phyloP scores from a whole-genome alignment of 495 filamentous ascomycete species.

The Penicillium bialowiezense region DNA sequence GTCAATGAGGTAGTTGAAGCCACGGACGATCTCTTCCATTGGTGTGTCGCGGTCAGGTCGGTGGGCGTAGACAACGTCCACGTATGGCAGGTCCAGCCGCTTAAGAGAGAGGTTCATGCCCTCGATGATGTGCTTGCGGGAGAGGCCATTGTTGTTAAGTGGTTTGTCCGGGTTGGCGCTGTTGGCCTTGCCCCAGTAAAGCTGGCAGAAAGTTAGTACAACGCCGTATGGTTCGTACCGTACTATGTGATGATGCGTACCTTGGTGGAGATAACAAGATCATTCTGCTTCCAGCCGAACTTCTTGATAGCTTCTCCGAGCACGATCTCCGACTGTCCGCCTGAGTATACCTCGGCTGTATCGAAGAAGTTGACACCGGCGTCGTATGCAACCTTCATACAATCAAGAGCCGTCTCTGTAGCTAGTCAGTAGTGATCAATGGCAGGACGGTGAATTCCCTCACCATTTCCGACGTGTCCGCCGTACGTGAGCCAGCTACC shows the following conservation, averaged over 20 bases:
- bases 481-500: slow-evolving; percentile 79
- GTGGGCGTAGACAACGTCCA: slow-evolving; percentile 84
- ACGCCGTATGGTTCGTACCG: not conserved
- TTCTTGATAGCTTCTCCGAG: slow-evolving; percentile 69
- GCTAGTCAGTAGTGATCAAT: not conserved
- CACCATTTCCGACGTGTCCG: slow-evolving; percentile 66
- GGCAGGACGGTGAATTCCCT: not conserved
- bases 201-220: slow-evolving; percentile 29
- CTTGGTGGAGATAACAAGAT: slow-evolving; percentile 86
- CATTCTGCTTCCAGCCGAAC: slow-evolving; percentile 67
- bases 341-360: slow-evolving; percentile 46
- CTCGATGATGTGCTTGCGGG: slow-evolving; percentile 81
- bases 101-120: slow-evolving; percentile 61
- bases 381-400: slow-evolving; percentile 75
- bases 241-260: slow-evolving; percentile 31
- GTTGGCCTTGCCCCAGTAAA: slow-evolving; percentile 65
- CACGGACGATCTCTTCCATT: slow-evolving; percentile 83
- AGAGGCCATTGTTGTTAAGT: slow-evolving; percentile 74
- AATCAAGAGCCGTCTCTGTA: slow-evolving; percentile 59
- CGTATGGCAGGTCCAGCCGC: slow-evolving; percentile 65
- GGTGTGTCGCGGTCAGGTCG: slow-evolving; percentile 79
- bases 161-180: slow-evolving; percentile 58
- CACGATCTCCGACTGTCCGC: slow-evolving; percentile 67
- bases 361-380: slow-evolving; percentile 74
- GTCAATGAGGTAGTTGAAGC: slow-evolving; percentile 77